Percentiles rank a stretch among this genome's conserved stretches.
Evolutionary conservation across 352 stramenopile species (phyloP).

Genomic region (Globisporangium camurandrum): DNA sequence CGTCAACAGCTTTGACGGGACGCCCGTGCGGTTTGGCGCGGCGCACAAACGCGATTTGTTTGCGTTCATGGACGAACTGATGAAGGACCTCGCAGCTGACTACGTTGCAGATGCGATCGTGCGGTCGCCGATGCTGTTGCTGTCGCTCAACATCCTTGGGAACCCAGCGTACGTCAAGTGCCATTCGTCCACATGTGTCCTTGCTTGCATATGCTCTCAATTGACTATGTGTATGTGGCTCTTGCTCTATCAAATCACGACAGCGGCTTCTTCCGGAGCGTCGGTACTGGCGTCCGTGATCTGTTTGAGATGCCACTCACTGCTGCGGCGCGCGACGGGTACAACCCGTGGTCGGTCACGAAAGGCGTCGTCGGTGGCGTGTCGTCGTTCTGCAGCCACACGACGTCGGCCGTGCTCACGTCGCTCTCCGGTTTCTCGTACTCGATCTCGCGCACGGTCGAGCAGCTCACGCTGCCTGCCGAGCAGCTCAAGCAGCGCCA

Average conservation of each 20-base stretch:
- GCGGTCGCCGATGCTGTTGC: constrained; percentile 63
- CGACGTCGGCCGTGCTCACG: constrained; percentile 54
- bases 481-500: constrained; percentile 54
- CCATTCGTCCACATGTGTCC: too few relatives aligned
- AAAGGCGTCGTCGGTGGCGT: constrained; percentile 63
- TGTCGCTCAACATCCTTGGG: constrained; percentile 82
- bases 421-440: constrained; percentile 79
- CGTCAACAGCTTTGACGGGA: constrained; percentile 78
- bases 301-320: constrained; percentile 71
- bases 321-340: constrained; percentile 57
- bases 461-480: constrained; percentile 63
- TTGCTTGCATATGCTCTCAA: neutral
- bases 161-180: constrained; percentile 68
- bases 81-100: constrained; percentile 76
- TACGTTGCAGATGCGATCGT: constrained; percentile 80
- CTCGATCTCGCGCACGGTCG: constrained; percentile 72
- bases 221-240: neutral
- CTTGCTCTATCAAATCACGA: neutral
- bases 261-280: constrained; percentile 71
- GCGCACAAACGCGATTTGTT: constrained; percentile 62
- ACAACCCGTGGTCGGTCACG: constrained; percentile 70
- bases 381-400: constrained; percentile 65
- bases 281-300: constrained; percentile 61
- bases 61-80: constrained; percentile 61
- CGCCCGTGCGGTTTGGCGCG: constrained; percentile 49